These are phyloP conservation scores for Inga oerstediana DNA, from an alignment of 306 rosid species.

Conservation along the genomic window DNA sequence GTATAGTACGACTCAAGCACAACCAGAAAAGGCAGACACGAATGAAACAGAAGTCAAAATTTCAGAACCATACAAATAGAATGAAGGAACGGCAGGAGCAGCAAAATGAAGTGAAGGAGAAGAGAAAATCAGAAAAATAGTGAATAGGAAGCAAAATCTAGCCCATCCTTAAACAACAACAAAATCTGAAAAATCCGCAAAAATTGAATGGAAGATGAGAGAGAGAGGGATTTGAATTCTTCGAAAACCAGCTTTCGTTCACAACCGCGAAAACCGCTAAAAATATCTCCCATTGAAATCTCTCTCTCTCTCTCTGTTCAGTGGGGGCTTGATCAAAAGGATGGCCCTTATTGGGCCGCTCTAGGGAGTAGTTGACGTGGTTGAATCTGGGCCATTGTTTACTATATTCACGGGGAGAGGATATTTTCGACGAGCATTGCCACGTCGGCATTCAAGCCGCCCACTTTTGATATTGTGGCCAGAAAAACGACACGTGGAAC, in stretches of 20 bases:
- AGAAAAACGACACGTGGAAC: slow-evolving; percentile 44
- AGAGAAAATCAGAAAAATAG: not conserved
- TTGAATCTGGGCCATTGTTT: slow-evolving; percentile 25
- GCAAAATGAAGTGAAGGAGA: not conserved
- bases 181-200: slow-evolving; percentile 38
- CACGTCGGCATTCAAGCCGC: slow-evolving; percentile 35
- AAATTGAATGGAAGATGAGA: slow-evolving; percentile 35
- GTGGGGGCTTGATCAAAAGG: slow-evolving; percentile 30
- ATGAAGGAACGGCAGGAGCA: not conserved
- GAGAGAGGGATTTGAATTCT: slow-evolving; percentile 11
- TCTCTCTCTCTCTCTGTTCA: not conserved
- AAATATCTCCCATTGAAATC: slow-evolving; percentile 44
- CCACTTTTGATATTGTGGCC: slow-evolving; percentile 32
- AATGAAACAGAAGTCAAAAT: slow-evolving; percentile 19
- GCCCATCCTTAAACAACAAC: slow-evolving; percentile 33
- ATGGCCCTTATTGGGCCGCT: slow-evolving; percentile 31
- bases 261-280: slow-evolving; percentile 44
- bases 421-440: slow-evolving; percentile 38
- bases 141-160: not conserved
- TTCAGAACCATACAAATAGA: not conserved
- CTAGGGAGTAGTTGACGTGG: slow-evolving; percentile 35
- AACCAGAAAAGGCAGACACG: not conserved
- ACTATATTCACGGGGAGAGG: slow-evolving; percentile 10
- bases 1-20: not conserved
- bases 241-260: slow-evolving; percentile 11